These are phyloP conservation scores for Casuarina glauca DNA, from an alignment of 306 rosid species.

Conservation along the genomic window DNA sequence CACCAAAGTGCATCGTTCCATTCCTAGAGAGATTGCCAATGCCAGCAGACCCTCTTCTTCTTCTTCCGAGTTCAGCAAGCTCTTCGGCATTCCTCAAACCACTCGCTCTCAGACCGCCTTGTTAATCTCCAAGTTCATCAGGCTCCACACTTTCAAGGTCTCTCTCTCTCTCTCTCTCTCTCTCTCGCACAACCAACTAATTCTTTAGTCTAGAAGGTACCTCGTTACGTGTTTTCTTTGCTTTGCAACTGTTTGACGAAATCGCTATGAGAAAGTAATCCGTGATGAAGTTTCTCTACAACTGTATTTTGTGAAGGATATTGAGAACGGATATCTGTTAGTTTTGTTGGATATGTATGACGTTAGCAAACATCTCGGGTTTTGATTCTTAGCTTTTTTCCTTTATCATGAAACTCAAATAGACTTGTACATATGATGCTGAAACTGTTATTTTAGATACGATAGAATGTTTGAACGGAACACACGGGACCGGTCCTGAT, in stretches of 20 bases:
- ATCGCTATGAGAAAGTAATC: not conserved
- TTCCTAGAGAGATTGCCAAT: slow-evolving; percentile 16
- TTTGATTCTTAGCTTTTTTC: not conserved
- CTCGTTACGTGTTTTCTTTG: not conserved
- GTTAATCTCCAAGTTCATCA: slow-evolving; percentile 35
- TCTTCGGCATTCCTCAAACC: slow-evolving; percentile 27
- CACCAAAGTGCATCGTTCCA: slow-evolving; percentile 2
- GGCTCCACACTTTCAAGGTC: slow-evolving; percentile 31
- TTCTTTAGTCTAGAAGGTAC: not conserved
- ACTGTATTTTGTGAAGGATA: too few relatives aligned
- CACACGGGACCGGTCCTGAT: not conserved
- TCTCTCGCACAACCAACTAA: not conserved
- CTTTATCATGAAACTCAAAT: not conserved
- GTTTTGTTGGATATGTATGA: not conserved
- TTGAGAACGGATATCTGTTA: not conserved
- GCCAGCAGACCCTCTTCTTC: slow-evolving; percentile 7
- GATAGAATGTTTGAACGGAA: not conserved
- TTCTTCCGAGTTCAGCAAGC: slow-evolving; percentile 26
- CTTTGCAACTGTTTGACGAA: slow-evolving; percentile 1
- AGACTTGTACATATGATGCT: not conserved
- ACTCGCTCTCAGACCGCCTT: slow-evolving; percentile 31
- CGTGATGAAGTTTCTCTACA: too few relatives aligned
- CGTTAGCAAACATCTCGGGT: not conserved
- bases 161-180: not conserved
- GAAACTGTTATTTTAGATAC: not conserved